Evolutionary conservation across 345 rosid genomes (phyloP).

Genomic region (Toxicodendron radicans): DNA sequence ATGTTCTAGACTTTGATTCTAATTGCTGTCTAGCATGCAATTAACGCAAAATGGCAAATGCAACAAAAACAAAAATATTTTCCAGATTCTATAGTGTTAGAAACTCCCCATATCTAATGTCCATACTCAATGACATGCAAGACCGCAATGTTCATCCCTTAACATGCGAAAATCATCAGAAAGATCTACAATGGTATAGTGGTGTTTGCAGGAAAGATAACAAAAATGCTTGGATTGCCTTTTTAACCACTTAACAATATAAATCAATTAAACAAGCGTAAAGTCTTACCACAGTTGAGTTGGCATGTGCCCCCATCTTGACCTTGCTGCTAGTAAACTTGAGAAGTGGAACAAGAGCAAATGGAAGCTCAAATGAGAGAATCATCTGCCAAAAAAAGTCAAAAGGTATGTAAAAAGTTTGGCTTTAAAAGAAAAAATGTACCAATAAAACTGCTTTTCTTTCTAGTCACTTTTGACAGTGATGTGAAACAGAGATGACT

Average conservation of each 20-base stretch:
- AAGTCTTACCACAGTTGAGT: constrained; percentile 52
- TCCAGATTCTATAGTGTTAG: not conserved
- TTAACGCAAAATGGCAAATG: not conserved
- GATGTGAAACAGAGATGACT: not conserved
- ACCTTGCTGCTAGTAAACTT: constrained; percentile 87
- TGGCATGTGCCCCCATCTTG: constrained; percentile 79
- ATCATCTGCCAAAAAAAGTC: constrained; percentile 62
- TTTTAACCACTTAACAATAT: not conserved
- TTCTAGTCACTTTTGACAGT: not conserved
- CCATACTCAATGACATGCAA: not conserved
- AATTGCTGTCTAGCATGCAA: not conserved
- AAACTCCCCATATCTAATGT: not conserved
- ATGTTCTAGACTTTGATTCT: not conserved
- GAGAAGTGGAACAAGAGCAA: constrained; percentile 87
- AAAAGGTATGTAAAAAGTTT: not conserved
- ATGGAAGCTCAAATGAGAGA: constrained; percentile 93
- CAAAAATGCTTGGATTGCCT: not conserved
- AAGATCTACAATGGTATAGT: not conserved
- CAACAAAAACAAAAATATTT: not conserved
- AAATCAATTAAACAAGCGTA: constrained; percentile 12
- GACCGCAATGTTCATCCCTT: not conserved
- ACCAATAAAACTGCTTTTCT: not conserved
- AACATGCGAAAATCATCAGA: not conserved
- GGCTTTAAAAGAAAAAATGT: not conserved
- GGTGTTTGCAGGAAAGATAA: too few relatives aligned